These are phyloP conservation scores for Escovopsis weberi DNA, from an alignment of 2,329 filamentous ascomycete genomes.

Conservation along the genomic window DNA sequence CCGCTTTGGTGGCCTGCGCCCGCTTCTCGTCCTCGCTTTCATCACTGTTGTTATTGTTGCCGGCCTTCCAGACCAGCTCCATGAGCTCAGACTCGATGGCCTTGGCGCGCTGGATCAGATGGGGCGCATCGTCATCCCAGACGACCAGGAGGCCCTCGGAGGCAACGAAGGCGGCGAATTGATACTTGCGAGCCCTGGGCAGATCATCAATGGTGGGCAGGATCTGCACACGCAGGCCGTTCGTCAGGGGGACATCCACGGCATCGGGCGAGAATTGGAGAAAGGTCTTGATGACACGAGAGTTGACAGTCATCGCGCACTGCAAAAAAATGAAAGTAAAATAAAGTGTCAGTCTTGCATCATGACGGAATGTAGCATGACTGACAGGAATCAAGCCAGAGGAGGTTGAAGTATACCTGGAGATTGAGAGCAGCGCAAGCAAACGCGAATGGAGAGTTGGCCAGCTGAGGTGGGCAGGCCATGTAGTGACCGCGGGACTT, in stretches of 20 bases:
- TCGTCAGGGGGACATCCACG: slow-evolving; percentile 60
- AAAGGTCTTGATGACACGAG: slow-evolving; percentile 64
- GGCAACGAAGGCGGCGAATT: slow-evolving; percentile 67
- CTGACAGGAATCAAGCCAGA: not conserved
- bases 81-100: slow-evolving; percentile 64
- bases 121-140: slow-evolving; percentile 68
- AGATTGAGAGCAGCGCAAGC: slow-evolving; percentile 58
- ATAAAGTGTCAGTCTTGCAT: not conserved
- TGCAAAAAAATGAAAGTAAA: too few species aligned
- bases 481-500: slow-evolving; percentile 56
- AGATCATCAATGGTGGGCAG: slow-evolving; percentile 58
- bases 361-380: not conserved
- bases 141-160: slow-evolving; percentile 58
- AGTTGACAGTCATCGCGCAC: slow-evolving; percentile 72
- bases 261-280: slow-evolving; percentile 58
- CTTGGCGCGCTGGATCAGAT: slow-evolving; percentile 54
- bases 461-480: slow-evolving; percentile 53
- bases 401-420: slow-evolving; percentile 32
- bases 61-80: slow-evolving; percentile 59
- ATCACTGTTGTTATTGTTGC: slow-evolving; percentile 37
- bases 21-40: slow-evolving; percentile 38
- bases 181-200: slow-evolving; percentile 56
- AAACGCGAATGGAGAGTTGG: slow-evolving; percentile 45
- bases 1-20: slow-evolving; percentile 27
- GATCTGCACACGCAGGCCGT: slow-evolving; percentile 65